Evolutionary conservation across 2,329 filamentous ascomycete genomes (phyloP).

Genomic region (Neocatenulostroma microsporum): DNA sequence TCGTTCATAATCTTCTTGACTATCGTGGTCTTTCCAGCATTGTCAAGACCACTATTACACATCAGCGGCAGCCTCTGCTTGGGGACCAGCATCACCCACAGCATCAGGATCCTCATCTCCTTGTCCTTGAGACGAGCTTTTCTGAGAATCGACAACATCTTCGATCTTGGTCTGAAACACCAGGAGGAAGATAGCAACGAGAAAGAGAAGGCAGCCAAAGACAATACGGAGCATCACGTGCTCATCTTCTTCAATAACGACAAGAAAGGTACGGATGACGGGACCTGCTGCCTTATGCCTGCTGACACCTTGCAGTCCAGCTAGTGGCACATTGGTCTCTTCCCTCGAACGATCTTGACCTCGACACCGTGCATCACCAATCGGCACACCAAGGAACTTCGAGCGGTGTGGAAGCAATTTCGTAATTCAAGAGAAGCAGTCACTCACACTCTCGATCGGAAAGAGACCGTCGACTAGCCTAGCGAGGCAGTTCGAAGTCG

Average conservation of each 20-base stretch:
- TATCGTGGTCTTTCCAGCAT: slow-evolving; percentile 97
- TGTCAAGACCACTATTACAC: slow-evolving; percentile 73
- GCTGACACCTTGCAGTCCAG: too few relatives aligned
- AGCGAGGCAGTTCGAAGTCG: too few relatives aligned
- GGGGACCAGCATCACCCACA: too few relatives aligned
- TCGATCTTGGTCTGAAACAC: slow-evolving; percentile 6
- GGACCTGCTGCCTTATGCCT: too few relatives aligned
- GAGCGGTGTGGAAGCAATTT: too few relatives aligned
- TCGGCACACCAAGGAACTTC: too few relatives aligned
- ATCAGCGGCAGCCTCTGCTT: slow-evolving; percentile 12
- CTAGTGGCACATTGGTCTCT: too few relatives aligned
- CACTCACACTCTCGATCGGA: too few relatives aligned
- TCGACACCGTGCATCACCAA: too few relatives aligned
- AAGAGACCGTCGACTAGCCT: too few relatives aligned
- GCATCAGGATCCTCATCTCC: slow-evolving; percentile 95
- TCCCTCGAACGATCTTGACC: neutral
- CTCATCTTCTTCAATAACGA: neutral
- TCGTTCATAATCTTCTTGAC: slow-evolving; percentile 96
- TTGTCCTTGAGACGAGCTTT: slow-evolving; percentile 97
- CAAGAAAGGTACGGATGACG: neutral
- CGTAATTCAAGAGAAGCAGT: too few relatives aligned
- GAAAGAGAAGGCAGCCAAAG: neutral
- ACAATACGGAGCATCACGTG: neutral
- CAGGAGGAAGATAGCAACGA: slow-evolving; percentile 5
- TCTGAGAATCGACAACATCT: slow-evolving; percentile 86